Base-by-base conservation (phyloP, 129 eudicot genomes). In the Artemisia argyi region DNA sequence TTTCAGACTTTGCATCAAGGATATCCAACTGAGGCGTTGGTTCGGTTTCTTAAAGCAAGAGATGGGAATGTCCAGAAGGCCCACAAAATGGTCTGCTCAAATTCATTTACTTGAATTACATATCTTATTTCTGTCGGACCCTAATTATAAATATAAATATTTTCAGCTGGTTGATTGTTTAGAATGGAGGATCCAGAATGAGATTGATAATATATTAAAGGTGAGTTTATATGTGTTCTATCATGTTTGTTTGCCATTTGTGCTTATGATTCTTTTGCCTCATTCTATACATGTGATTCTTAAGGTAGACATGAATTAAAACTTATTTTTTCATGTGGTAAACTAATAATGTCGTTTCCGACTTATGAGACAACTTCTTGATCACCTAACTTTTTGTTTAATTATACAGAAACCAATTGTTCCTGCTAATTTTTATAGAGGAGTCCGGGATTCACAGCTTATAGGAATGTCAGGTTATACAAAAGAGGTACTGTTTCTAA, bases 31-130 rank as follows among this genome's bases (percentile, higher is more conserved):
- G 97, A 91, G 79, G 84, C 84, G 62, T 73, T 88, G 50, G 47
- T 76, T 61, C 82, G 96, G 75, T 95, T 95, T 88, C 88, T 95
- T 26, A 90, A 82, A 85, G 99, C 99, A 75, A 91, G 99, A 85
- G 99, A 95, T 53, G 91, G 95, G 55, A 83, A 82, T 88, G 78
- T 95, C 79, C 47, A 86, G 54, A 90, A 83, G 48, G 97, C 99
- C 56, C 83, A 86, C 60, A 81, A 84, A 79, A 93, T 90, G 97
- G 98, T 93, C 49, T 63, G 84, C 69, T 20, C 46, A 20, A 47
- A 53, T 63, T 51, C 16, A 5, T 55, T 63, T 53, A 16, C 75
- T 44, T 42, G 42, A 58, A 24, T 3, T 60, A 20, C 9, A 10
- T 42, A 14, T 71, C 22, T 26, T 71, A 12, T 71, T 72, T 58